These are phyloP conservation scores for Globisporangium radiosum DNA, from an alignment of 352 stramenopile genomes.

Conservation along the genomic window DNA sequence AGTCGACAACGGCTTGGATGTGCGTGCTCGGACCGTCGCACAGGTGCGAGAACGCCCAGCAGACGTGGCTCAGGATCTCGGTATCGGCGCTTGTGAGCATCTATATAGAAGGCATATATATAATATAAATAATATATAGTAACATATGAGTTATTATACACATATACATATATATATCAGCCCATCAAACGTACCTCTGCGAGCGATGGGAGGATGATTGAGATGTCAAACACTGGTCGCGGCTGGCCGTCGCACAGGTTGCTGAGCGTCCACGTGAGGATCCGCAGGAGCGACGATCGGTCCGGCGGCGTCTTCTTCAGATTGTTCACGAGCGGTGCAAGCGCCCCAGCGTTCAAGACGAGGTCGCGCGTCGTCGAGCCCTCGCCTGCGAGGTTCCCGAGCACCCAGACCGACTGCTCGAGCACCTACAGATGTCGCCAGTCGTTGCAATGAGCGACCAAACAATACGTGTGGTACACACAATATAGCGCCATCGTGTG, in stretches of 20 bases:
- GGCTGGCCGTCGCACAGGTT: constrained; percentile 91
- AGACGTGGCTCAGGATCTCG: constrained; percentile 93
- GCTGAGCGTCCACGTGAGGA: constrained; percentile 90
- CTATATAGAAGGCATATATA: constrained; percentile 12
- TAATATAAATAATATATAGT: background rate
- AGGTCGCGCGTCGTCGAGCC: constrained; percentile 83
- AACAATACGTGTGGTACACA: background rate
- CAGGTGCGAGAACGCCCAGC: constrained; percentile 96
- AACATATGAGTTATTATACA: background rate
- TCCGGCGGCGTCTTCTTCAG: constrained; percentile 85
- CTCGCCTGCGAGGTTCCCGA: constrained; percentile 90
- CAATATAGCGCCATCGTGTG: background rate
- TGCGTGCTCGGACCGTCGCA: constrained; percentile 95
- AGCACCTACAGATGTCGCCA: constrained; percentile 48
- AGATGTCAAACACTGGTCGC: constrained; percentile 84
- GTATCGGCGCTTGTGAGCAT: constrained; percentile 93
- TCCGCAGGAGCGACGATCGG: constrained; percentile 81
- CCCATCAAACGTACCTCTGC: constrained; percentile 34
- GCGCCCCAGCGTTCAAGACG: constrained; percentile 78
- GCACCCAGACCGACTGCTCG: constrained; percentile 91
- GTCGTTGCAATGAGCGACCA: background rate
- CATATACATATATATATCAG: background rate
- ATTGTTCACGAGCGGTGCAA: constrained; percentile 84
- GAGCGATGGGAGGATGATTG: constrained; percentile 82
- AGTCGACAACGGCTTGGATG: constrained; percentile 93